Percentiles rank a stretch among this genome's conserved stretches.
Conservation (phyloP, 176 grass and related monocot species). For the Ananas comosus region DNA sequence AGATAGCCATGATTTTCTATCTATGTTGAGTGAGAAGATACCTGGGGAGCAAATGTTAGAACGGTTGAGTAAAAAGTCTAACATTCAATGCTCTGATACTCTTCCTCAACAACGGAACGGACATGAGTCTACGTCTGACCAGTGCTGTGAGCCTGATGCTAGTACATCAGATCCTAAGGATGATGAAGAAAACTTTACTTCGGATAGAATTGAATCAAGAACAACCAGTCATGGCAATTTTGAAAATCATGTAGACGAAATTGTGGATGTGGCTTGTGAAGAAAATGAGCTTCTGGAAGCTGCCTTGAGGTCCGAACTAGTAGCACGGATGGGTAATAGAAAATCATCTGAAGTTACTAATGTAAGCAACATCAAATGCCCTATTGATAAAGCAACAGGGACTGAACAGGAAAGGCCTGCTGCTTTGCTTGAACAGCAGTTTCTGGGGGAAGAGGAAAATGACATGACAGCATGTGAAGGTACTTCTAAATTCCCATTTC, state of each 20-base stretch:
- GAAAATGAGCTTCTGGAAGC: conserved; percentile 82
- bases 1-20: conserved; percentile 33
- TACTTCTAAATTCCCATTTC: neutral
- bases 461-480: conserved; percentile 30
- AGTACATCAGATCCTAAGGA: conserved; percentile 38
- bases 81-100: conserved; percentile 27
- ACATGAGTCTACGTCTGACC: conserved; percentile 35
- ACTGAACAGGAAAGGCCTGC: conserved; percentile 22
- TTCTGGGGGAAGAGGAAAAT: conserved; percentile 31
- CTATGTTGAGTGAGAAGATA: conserved; percentile 27
- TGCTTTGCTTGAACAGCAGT: conserved; percentile 25
- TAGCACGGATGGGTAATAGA: conserved; percentile 61
- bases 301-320: conserved; percentile 80
- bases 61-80: conserved; percentile 35
- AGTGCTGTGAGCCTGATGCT: conserved; percentile 32
- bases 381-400: conserved; percentile 26
- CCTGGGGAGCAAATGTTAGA: conserved; percentile 32
- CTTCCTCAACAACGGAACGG: conserved; percentile 36
- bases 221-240: conserved; percentile 22
- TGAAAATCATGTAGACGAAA: conserved; percentile 44
- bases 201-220: conserved; percentile 26
- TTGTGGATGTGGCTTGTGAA: conserved; percentile 19
- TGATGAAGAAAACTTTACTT: conserved; percentile 40
- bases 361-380: conserved; percentile 32
- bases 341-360: conserved; percentile 26